Conservation (phyloP, 495 filamentous ascomycete species). For the Aspergillus wentii region DNA sequence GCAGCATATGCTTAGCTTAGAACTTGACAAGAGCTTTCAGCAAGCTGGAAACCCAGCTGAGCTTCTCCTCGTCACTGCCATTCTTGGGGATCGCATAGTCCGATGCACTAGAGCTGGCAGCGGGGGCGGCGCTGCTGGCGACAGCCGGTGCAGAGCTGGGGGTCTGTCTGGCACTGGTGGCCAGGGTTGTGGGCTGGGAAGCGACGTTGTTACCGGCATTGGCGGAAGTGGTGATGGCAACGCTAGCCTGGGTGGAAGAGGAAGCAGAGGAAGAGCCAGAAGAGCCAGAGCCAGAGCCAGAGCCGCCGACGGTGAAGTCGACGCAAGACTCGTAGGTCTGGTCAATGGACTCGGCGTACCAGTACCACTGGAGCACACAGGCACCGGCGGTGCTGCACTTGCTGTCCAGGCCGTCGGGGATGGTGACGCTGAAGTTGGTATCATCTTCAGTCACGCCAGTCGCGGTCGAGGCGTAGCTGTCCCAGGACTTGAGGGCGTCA, state of each 20-base stretch:
- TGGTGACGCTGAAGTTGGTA: conserved; percentile 59
- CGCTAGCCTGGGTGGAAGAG: conserved; percentile 4
- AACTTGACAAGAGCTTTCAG: conserved; percentile 19
- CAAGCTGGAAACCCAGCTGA: conserved; percentile 17
- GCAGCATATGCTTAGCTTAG: no score
- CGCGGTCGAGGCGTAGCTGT: conserved; percentile 47
- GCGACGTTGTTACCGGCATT: conserved; percentile 1
- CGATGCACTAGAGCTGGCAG: conserved; percentile 7
- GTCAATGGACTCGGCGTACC: conserved; percentile 58
- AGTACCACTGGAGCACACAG: conserved; percentile 68
- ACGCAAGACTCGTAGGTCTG: conserved; percentile 74
- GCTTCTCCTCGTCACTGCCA: conserved; percentile 21
- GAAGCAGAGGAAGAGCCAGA: conserved; percentile 5
- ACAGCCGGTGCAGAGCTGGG: background rate
- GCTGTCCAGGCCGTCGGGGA: conserved; percentile 52
- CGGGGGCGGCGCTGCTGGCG: conserved; percentile 2
- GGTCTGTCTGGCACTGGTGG: background rate
- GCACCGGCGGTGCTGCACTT: conserved; percentile 56
- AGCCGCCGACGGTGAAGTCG: conserved; percentile 57
- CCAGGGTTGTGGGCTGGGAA: background rate
- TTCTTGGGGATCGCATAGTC: conserved; percentile 16
- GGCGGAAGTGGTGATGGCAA: conserved; percentile 6
- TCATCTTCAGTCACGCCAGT: conserved; percentile 49
- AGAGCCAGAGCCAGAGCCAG: conserved; percentile 18
- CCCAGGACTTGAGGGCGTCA: conserved; percentile 52